These are phyloP conservation scores for Saccharomyces pastorianus DNA, from an alignment of 1,139 yeast genomes.

Conservation along the genomic window DNA sequence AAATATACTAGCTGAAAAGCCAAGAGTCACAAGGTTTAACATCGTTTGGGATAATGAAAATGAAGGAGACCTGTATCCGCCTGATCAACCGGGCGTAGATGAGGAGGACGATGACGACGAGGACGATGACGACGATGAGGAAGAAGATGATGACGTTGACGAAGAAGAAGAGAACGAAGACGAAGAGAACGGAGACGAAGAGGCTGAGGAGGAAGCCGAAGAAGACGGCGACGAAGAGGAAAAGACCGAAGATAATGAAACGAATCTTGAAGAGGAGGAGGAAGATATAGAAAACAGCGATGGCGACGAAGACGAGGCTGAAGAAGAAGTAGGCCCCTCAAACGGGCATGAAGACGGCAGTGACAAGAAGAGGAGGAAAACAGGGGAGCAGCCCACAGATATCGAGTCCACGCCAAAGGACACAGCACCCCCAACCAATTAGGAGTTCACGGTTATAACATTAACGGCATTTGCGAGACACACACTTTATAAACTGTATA, in stretches of 20 bases:
- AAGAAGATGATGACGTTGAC: constrained; percentile 44
- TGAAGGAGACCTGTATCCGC: constrained; percentile 65
- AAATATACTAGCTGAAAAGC: constrained; percentile 92
- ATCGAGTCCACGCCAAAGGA: not conserved
- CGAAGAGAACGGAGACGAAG: constrained; percentile 27
- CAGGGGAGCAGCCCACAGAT: constrained; percentile 6
- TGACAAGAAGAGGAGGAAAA: constrained; percentile 14
- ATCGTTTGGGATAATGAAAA: constrained; percentile 82
- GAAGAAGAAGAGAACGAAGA: constrained; percentile 33
- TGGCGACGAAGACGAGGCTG: constrained; percentile 27
- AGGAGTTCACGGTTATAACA: not conserved
- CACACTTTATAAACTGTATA: not conserved
- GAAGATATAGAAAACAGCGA: constrained; percentile 30
- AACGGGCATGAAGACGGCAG: constrained; percentile 8
- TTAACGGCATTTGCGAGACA: not conserved
- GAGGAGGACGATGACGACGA: constrained; percentile 41
- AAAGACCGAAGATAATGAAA: constrained; percentile 35
- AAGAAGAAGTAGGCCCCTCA: constrained; percentile 17
- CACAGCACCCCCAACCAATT: not conserved
- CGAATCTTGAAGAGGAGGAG: constrained; percentile 31
- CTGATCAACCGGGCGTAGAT: constrained; percentile 57
- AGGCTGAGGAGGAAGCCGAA: constrained; percentile 32
- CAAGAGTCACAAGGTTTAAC: constrained; percentile 91
- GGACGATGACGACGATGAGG: constrained; percentile 50
- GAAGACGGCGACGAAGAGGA: constrained; percentile 31